Conservation (phyloP, 148 eudicot species). For the Tetragonia tetragonoides region DNA sequence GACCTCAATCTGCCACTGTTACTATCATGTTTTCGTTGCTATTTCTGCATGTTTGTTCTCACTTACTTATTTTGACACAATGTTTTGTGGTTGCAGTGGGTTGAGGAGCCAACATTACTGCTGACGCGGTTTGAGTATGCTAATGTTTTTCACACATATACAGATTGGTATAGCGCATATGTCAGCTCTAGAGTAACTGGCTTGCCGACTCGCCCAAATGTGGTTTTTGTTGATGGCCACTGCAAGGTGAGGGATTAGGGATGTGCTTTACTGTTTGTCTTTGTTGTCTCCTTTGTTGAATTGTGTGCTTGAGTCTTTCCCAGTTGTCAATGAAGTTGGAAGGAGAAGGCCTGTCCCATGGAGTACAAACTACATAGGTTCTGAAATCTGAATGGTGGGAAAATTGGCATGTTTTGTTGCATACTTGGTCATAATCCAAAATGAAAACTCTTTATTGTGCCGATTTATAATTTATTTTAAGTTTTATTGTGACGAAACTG, state of each 20-base stretch:
- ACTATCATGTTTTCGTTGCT: not conserved
- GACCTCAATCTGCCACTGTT: not conserved
- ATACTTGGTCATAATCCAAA: not conserved
- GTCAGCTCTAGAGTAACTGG: constrained; percentile 89
- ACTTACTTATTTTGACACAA: not conserved
- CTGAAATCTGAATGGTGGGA: not conserved
- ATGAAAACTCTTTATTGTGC: not conserved
- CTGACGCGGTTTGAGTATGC: constrained; percentile 94
- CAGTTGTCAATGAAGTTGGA: not conserved
- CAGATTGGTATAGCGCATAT: constrained; percentile 94
- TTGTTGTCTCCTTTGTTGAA: not conserved
- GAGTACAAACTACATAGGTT: not conserved
- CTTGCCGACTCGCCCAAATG: constrained; percentile 76
- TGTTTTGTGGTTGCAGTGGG: constrained; percentile 58
- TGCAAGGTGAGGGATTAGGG: constrained; percentile 49
- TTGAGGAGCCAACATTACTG: constrained; percentile 89
- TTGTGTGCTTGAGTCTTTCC: not conserved
- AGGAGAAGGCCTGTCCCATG: not conserved
- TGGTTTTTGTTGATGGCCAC: constrained; percentile 93
- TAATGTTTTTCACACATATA: constrained; percentile 87
- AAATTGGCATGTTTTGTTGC: not conserved
- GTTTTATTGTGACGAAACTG: not conserved
- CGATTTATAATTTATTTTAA: not conserved
- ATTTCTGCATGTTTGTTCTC: not conserved
- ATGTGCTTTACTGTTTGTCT: constrained; percentile 15